Conservation (phyloP, 2,329 filamentous ascomycete genomes). For the Cercospora sojina region DNA sequence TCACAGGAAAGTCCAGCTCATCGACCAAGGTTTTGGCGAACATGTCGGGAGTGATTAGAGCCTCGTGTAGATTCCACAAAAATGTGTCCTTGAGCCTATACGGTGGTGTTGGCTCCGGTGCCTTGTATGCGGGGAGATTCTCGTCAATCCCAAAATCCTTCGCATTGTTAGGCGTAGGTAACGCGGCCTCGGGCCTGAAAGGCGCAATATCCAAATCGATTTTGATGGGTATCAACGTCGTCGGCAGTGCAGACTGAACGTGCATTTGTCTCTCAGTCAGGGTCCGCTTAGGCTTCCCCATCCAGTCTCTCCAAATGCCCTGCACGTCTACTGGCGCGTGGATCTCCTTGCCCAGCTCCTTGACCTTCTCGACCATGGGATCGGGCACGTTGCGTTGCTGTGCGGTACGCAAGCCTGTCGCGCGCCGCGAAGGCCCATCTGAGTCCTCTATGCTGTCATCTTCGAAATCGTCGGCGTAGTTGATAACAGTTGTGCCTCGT, state of each 20-base stretch:
- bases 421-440: constrained; percentile 61
- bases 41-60: constrained; percentile 88
- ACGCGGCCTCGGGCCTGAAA: constrained; percentile 65
- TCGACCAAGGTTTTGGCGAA: constrained; percentile 90
- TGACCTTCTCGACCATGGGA: constrained; percentile 58
- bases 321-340: constrained; percentile 76
- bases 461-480: constrained; percentile 95
- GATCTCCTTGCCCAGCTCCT: constrained; percentile 81
- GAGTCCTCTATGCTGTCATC: constrained; percentile 78
- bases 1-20: constrained; percentile 85
- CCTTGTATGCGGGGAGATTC: constrained; percentile 73
- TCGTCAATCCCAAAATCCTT: constrained; percentile 64
- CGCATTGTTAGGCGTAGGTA: constrained; percentile 62
- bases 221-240: constrained; percentile 90
- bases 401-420: constrained; percentile 79
- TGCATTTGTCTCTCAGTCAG: constrained; percentile 60
- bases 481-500: constrained; percentile 92
- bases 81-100: constrained; percentile 95
- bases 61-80: constrained; percentile 95
- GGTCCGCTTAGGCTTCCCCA: constrained; percentile 65
- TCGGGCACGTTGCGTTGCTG: constrained; percentile 66
- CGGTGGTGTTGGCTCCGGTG: constrained; percentile 74
- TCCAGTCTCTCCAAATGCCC: constrained; percentile 94
- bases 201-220: constrained; percentile 91
- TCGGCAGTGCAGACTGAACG: constrained; percentile 71